These are phyloP conservation scores for Phialemoniopsis sp. DNA, from an alignment of 2,329 filamentous ascomycete genomes.

Conservation along the genomic window DNA sequence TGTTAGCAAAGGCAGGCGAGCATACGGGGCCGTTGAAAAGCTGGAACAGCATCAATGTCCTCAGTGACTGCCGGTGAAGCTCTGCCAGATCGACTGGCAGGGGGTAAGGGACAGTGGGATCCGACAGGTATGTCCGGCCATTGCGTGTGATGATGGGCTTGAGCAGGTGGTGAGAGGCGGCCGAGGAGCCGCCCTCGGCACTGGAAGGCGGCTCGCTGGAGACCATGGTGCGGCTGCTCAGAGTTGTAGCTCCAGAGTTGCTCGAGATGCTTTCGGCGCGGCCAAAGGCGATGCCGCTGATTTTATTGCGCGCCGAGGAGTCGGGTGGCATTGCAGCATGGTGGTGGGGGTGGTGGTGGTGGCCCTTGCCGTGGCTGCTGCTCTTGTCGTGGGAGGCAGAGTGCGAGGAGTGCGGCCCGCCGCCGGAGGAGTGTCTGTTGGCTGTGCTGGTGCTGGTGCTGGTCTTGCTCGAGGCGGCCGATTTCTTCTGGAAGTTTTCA, in stretches of 20 bases:
- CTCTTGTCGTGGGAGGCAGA: not conserved
- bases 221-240: slow-evolving; percentile 39
- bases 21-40: slow-evolving; percentile 79
- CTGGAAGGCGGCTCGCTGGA: slow-evolving; percentile 42
- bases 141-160: slow-evolving; percentile 67
- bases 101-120: slow-evolving; percentile 71
- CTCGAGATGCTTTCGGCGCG: slow-evolving; percentile 44
- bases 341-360: slow-evolving; percentile 16
- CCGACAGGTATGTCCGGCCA: slow-evolving; percentile 78
- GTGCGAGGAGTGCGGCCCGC: too few species aligned
- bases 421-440: too few species aligned
- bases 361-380: slow-evolving; percentile 5
- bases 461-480: not conserved
- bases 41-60: slow-evolving; percentile 76
- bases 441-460: not conserved
- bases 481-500: slow-evolving; percentile 1
- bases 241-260: slow-evolving; percentile 35
- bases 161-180: slow-evolving; percentile 17
- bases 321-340: slow-evolving; percentile 29
- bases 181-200: slow-evolving; percentile 31
- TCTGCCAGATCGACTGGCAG: slow-evolving; percentile 84
- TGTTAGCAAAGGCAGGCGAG: slow-evolving; percentile 60
- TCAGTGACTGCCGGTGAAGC: slow-evolving; percentile 80
- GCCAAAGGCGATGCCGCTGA: slow-evolving; percentile 12
- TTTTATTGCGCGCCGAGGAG: slow-evolving; percentile 9